Base-by-base conservation (phyloP, 805 yeast genomes). In the Brettanomyces nanus region DNA sequence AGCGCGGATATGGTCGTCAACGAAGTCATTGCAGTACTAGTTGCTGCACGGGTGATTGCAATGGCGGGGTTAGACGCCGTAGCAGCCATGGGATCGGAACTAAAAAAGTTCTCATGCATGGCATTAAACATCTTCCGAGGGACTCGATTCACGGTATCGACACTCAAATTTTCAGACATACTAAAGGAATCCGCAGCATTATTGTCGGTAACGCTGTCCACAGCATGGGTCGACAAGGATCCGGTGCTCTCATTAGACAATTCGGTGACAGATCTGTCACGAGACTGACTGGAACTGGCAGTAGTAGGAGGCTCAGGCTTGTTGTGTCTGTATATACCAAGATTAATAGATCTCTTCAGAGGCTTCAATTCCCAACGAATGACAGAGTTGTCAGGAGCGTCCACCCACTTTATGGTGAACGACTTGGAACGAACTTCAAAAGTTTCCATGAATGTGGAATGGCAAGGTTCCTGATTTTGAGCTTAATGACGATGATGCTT, bases 391-490 rank as follows among this genome's bases (percentile, higher is more conserved):
- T 75, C 81, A 0, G 84, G 81, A 5, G 84, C 83, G 44, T 77
- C 73, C 38, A 89, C 77, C 97, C 97, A 92, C 49, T 90, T 85
- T 52, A 89, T 84, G 44, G 87, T 75, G 52, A 85, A 90, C 40
- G 92, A 82, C 58, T 85, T 83, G 35, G 94, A 79, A 50, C 89
- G 95, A 19, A 92, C 77, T 59, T 90, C 97, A 35, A 92, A 72
- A 2, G 87, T 79, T 60, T 90, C 97, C 96, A 87, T 85, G 21
- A 20, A n/a, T n/a, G n/a, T n/a, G n/a, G n/a, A n/a, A n/a, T n/a
- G n/a, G n/a, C n/a, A n/a, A 42, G 32, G 19, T 17, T 34, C 33
- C n/a, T n/a, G n/a, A n/a, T n/a, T n/a, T n/a, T n/a, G n/a, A n/a
- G n/a, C n/a, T n/a, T n/a, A n/a, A n/a, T n/a, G n/a, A n/a, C n/a